A percentile compares a stretch with the other conserved stretches of the same genome.
Conservation (phyloP, 306 rosid species). For the Quercus dentata region DNA sequence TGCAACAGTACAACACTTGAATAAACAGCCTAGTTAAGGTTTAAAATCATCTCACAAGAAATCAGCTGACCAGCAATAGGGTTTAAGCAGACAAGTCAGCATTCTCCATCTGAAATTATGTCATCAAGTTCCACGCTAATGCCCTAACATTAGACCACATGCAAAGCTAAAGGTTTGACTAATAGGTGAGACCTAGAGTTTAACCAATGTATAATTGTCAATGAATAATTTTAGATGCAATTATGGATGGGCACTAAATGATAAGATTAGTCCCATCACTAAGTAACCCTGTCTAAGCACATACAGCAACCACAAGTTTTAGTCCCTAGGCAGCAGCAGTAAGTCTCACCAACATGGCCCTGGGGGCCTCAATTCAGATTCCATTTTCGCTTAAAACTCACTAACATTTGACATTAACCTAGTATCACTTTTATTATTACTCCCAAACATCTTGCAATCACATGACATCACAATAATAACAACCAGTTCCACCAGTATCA, state of each 20-base stretch:
- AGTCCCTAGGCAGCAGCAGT: neutral
- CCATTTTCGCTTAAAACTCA: neutral
- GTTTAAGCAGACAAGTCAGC: neutral
- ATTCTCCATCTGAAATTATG: neutral
- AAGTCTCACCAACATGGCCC: neutral
- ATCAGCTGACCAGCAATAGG: constrained; percentile 8
- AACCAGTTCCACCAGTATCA: neutral
- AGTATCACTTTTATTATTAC: neutral
- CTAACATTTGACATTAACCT: neutral
- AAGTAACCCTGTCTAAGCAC: neutral
- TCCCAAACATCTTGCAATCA: neutral
- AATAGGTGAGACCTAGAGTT: neutral
- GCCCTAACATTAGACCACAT: constrained; percentile 4
- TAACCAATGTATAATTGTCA: neutral
- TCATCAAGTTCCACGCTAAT: constrained; percentile 12
- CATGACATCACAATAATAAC: neutral
- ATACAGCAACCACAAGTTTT: neutral
- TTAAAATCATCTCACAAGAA: neutral
- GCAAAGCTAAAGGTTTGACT: constrained; percentile 14
- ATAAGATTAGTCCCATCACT: neutral
- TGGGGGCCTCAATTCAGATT: neutral
- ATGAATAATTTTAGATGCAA: neutral
- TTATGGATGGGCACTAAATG: neutral
- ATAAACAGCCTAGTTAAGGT: constrained; percentile 2
- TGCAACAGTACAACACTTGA: constrained; percentile 32